Evolutionary conservation across 305 asterid species (phyloP), one percentile per base, ranked within the genome.

Genomic region (Lippia alba): DNA sequence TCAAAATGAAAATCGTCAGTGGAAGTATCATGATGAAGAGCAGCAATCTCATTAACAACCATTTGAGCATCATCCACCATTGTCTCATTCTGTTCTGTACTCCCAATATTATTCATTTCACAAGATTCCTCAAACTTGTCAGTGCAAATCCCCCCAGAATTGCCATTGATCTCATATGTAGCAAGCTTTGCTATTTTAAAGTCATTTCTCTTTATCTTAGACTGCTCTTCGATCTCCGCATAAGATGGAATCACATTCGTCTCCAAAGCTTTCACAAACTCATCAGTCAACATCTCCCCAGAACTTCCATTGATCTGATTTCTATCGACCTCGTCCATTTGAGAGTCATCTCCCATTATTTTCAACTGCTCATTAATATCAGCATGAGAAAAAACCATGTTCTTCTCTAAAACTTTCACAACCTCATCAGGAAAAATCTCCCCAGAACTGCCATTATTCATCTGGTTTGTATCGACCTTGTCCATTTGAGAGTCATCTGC

Each of bases 31-130:
- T 4, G 6, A 36, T 59, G 39, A 67, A 34, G 53, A 64, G 53
- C 67, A 48, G 20, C 69, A 3, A 33, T 48, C 69, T 12, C 63
- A 54, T 32, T 15, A 10, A 56, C 70, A 69, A 62, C 15, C 61
- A 53, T 56, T 59, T 30, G 71, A 69, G 71, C 19, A 32, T 32
- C 73, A 62, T 61, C 71, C 33, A 30, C 59, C 45, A n/a, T 53
- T 36, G 7, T 14, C 4, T 7, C 36, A n/a, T 60, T 34, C 65
- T 61, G 65, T 3, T 66, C 66, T 14, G 9, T 14, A 66, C 15
- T 39, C 18, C 41, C 48, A 59, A 7, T 18, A 73, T 24, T 20
- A 69, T 57, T 56, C 50, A 20, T 61, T 39, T 49, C 56, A 7
- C 59, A 54, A 69, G 66, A 58, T 41, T 70, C 60, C 50, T 24